Conservation (phyloP, 139 green algal species). For the Chlamydomonas sphaeroides region DNA sequence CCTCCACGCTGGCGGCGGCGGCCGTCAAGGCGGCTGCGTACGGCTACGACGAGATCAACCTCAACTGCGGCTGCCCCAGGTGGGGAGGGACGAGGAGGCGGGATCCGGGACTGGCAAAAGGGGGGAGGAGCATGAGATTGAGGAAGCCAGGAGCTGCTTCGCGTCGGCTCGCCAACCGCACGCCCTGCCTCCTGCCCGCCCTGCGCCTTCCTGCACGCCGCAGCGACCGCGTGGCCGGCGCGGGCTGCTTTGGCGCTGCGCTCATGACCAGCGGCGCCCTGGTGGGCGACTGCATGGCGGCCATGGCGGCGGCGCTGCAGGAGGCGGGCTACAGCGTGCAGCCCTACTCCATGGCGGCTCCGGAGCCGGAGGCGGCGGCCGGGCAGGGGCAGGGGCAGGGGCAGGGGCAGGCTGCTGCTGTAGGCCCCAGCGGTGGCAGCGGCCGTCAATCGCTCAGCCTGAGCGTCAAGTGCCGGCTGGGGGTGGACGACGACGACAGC, state of each 20-base stretch:
- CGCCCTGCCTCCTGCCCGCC: neutral
- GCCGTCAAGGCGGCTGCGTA: slow-evolving; percentile 50
- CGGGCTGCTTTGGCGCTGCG: slow-evolving; percentile 91
- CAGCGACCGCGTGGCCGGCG: slow-evolving; percentile 87
- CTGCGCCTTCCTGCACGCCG: neutral
- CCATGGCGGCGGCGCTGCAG: slow-evolving; percentile 57
- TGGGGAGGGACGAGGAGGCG: slow-evolving; percentile 3
- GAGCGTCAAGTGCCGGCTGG: slow-evolving; percentile 92
- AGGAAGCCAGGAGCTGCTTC: no score
- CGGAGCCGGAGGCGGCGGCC: no score
- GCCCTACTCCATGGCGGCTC: neutral
- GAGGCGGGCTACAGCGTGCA: neutral
- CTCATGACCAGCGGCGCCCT: slow-evolving; percentile 86
- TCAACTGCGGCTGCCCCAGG: slow-evolving; percentile 95
- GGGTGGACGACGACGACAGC: slow-evolving; percentile 66
- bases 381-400: no score
- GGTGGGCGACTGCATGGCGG: slow-evolving; percentile 80
- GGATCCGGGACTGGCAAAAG: no score
- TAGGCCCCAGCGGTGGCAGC: no score
- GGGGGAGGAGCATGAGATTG: no score
- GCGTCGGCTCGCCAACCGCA: neutral
- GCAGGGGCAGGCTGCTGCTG: no score
- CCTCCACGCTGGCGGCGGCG: slow-evolving; percentile 72
- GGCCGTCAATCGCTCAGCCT: slow-evolving; percentile 49
- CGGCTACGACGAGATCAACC: slow-evolving; percentile 94